Base-by-base conservation (phyloP, 1,139 yeast genomes). In the Keqinozyma sinolaborantium region DNA sequence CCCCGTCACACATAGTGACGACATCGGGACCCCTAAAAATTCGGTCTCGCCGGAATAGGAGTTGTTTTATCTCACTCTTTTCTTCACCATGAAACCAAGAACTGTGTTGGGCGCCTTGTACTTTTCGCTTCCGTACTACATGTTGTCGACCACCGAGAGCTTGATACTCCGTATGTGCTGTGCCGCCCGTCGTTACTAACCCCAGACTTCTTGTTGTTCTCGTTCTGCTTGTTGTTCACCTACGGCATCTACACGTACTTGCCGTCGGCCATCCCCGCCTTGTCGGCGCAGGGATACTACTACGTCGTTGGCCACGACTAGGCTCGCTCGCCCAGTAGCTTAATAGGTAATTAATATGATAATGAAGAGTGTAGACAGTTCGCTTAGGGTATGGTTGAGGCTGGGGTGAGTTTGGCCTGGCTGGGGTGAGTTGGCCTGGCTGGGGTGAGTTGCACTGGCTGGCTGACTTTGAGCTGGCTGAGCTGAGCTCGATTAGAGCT, bases 71-170 rank as follows among this genome's bases (percentile, higher is more conserved):
- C 10, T 18, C 21, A 18, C 10, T 18, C 9, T 18, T 18, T 7
- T 18, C 10, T 18, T 18, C 21, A 18, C 21, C 21, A 18, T 41
- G 29, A 35, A 40, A 9, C 44, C 46, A 4, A 42, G 36, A 26
- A 24, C 31, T 7, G 39, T 36, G 3, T 43, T 60, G 45, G 46
- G 53, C 30, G 42, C 58, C 38, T 59, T 63, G 44, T 64, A 61
- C 49, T 53, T 58, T 44, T 60, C 59, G 36, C 56, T 65, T 36
- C 72, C 72, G 14, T 58, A 53, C 35, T 50, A 47, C 35, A 65
- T 65, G 70, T 57, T 65, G 50, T 65, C 71, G 14, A 42, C 44
- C 28, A 46, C 54, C 7, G 72, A 65, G 46, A 46, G 59, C n/a
- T 31, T 53, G 25, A 35, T 60, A 13, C 50, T 64, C 31, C 69